Evolutionary conservation across 805 yeast species (phyloP), one percentile per base, ranked within the genome.

Genomic region (Candida gorgasii): DNA sequence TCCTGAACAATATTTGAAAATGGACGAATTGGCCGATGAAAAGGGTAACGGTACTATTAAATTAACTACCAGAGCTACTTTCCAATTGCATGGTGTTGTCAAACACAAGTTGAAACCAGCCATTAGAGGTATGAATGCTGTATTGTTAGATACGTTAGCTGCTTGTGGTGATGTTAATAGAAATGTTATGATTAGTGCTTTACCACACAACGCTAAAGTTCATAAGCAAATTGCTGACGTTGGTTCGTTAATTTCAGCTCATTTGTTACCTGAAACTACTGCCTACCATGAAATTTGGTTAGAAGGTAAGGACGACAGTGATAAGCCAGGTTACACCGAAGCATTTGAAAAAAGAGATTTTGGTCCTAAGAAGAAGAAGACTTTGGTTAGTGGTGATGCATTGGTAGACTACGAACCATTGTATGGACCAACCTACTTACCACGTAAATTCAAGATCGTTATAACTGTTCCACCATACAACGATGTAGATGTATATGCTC

Each of bases 151-250:
- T 61, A 90, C 97, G 7, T 77, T 92, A 46, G 98, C 96, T 46
- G 98, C 98, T 1, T 92, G 97, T 75, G 98, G 98, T 74, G 98
- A 92, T 72, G 98, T 92, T 33, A 87, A 88, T 71, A 85, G 98
- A 78, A 92, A 92, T 61, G 97, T 92, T 33, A 92, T 90, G 83
- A 77, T 86, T 42, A 79, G 92, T 45, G 96, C 96, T n/a, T 72
- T 88, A 23, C 97, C 97, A 13, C 78, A 77, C 22, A 89, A 89
- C 59, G 86, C 89, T 39, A 81, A 82, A 58, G 76, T 92, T 40
- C 97, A 92, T 62, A 65, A 69, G 23, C 90, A 90, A 67, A 76
- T 92, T 50, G 76, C 82, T 31, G 70, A 73, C 9, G 66, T 77
- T 36, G 88, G 92, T 23, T 60, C 78, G 27, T 64, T 67, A 22